These are phyloP conservation scores for Lentinula detonsa DNA, from an alignment of 768 basidiomycete species.

Conservation along the genomic window DNA sequence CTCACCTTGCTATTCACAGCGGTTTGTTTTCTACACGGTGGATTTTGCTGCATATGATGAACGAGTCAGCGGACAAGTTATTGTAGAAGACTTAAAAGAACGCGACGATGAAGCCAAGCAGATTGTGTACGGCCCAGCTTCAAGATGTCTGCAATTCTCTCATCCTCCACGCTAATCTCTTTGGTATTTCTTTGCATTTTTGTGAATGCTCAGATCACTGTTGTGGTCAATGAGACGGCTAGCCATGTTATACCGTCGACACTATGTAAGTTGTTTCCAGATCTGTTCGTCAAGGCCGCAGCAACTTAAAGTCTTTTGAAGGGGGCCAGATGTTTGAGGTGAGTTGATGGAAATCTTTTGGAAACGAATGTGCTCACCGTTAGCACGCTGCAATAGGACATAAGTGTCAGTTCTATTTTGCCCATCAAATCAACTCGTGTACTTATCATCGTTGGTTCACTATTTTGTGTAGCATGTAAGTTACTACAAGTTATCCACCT, in stretches of 20 bases:
- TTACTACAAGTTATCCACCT: background rate
- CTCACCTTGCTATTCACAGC: background rate
- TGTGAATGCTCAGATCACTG: conserved; percentile 17
- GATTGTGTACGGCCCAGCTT: conserved; percentile 2
- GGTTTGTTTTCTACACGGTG: background rate
- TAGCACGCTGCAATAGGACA: conserved; percentile 34
- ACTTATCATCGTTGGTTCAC: background rate
- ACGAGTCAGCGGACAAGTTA: background rate
- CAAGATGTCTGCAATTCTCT: background rate
- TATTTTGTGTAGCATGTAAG: conserved; percentile 26
- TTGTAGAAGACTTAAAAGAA: background rate
- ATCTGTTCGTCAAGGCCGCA: background rate
- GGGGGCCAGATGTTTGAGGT: conserved; percentile 62
- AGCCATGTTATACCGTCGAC: conserved; percentile 48
- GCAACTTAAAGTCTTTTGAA: conserved; percentile 11
- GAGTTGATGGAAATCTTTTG: background rate
- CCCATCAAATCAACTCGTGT: background rate
- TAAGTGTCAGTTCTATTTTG: conserved; percentile 39
- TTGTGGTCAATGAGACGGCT: conserved; percentile 37
- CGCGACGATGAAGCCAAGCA: background rate
- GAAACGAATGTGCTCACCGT: background rate
- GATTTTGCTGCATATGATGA: background rate
- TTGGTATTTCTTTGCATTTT: background rate
- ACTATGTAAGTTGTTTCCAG: conserved; percentile 33
- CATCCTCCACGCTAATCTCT: background rate